Evolutionary conservation across 768 basidiomycete species (phyloP).

Genomic region (Coprinopsis marcescibilis): DNA sequence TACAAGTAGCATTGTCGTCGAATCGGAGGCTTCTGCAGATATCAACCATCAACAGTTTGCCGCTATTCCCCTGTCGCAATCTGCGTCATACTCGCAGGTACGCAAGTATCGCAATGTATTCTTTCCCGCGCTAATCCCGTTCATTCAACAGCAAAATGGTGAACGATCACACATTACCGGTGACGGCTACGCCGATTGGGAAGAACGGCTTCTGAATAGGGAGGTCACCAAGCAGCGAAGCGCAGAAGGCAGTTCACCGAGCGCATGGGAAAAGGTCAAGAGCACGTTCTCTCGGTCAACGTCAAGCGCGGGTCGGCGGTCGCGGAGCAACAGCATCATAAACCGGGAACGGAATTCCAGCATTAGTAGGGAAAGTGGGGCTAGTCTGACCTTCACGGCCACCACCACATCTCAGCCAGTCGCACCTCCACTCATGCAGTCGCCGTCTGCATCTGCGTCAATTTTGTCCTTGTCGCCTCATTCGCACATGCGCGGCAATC

Average conservation of each 20-base stretch:
- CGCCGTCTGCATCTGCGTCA: conserved; percentile 65
- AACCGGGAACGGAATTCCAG: conserved; percentile 66
- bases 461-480: conserved; percentile 57
- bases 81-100: conserved; percentile 12
- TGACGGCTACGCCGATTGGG: conserved; percentile 44
- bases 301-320: conserved; percentile 66
- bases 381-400: conserved; percentile 41
- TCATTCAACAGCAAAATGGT: conserved; percentile 12
- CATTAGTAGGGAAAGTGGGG: conserved; percentile 71
- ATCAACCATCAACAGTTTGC: conserved; percentile 40
- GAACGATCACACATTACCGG: conserved; percentile 52
- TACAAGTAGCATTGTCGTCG: conserved; percentile 58
- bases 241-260: conserved; percentile 48
- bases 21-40: conserved; percentile 57
- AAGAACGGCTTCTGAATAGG: conserved; percentile 35
- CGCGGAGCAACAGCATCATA: conserved; percentile 71
- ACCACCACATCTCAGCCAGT: conserved; percentile 30
- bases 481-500: conserved; percentile 42
- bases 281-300: conserved; percentile 58
- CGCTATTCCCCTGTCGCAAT: conserved; percentile 13
- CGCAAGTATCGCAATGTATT: background rate
- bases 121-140: conserved; percentile 9
- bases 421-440: conserved; percentile 45
- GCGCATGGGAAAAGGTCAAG: conserved; percentile 71
- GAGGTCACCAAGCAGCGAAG: conserved; percentile 47